A percentile compares a stretch with the other conserved stretches of the same genome.
These are phyloP conservation scores for Persicaria maculosa DNA, from an alignment of 148 eudicot species.

Conservation along the genomic window DNA sequence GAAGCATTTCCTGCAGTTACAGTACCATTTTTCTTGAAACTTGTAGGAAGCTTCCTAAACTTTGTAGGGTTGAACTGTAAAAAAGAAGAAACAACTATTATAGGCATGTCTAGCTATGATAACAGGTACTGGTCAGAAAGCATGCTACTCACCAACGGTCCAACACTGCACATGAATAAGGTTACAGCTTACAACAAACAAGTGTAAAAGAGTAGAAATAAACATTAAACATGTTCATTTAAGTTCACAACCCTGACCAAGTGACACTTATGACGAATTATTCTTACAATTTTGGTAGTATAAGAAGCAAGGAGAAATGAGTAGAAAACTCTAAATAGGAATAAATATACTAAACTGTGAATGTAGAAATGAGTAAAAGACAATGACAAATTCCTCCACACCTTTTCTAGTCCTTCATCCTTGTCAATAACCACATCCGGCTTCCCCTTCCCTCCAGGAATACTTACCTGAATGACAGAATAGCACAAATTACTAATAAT, in stretches of 20 bases:
- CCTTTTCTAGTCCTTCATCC: slow-evolving; percentile 83
- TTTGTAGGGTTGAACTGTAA: slow-evolving; percentile 76
- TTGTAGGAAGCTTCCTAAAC: slow-evolving; percentile 77
- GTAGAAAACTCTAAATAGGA: not conserved
- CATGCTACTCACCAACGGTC: not conserved
- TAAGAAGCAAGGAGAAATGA: too few species aligned
- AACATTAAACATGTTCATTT: not conserved
- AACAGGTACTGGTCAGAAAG: not conserved
- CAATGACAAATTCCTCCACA: slow-evolving; percentile 14
- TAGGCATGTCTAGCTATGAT: not conserved
- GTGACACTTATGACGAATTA: too few species aligned
- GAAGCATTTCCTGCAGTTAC: slow-evolving; percentile 99
- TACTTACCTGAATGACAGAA: slow-evolving; percentile 44
- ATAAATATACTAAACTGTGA: not conserved
- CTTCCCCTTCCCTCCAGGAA: slow-evolving; percentile 63
- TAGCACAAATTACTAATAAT: slow-evolving; percentile 1
- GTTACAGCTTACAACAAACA: not conserved
- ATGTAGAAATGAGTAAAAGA: not conserved
- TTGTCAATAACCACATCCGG: slow-evolving; percentile 41
- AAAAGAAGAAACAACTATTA: not conserved
- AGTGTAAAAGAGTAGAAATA: not conserved
- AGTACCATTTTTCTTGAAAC: slow-evolving; percentile 79
- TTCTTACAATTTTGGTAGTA: too few species aligned
- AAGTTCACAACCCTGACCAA: not conserved
- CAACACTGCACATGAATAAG: too few species aligned